Evolutionary conservation across 2,329 filamentous ascomycete species (phyloP).

Genomic region (Daldinia sp.): DNA sequence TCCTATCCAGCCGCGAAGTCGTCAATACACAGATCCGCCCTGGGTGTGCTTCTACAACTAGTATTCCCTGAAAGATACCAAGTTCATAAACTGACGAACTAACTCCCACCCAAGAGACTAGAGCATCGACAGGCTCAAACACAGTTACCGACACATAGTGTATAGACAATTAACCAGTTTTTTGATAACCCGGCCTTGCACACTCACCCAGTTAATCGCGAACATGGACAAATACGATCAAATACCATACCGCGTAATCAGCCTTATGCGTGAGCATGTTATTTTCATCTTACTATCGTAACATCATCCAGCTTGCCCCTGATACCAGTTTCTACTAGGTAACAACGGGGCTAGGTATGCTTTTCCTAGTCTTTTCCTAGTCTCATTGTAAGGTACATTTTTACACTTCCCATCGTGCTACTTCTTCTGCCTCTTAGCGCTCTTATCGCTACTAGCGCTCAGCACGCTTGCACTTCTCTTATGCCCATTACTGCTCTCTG

Average conservation of each 20-base stretch:
- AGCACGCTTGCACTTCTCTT: conserved; percentile 89
- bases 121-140: not conserved
- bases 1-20: not conserved
- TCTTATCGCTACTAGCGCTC: conserved; percentile 76
- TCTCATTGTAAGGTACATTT: not conserved
- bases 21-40: not conserved
- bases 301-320: not conserved
- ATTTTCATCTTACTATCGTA: conserved; percentile 1
- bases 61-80: not conserved
- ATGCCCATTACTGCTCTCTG: conserved; percentile 61
- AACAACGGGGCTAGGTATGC: not conserved
- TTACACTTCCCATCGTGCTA: conserved; percentile 42
- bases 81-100: not conserved
- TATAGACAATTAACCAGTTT: not conserved
- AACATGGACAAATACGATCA: not conserved
- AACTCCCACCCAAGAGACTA: not conserved
- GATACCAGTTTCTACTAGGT: not conserved
- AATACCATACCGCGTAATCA: not conserved
- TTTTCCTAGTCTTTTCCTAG: not conserved
- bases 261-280: not conserved
- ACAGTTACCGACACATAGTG: not conserved
- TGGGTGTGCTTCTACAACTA: not conserved
- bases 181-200: not conserved
- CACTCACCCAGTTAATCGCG: not conserved
- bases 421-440: conserved; percentile 69